Conservation (phyloP, 169 alveolate genomes). For the Plasmodium vinckei region DNA sequence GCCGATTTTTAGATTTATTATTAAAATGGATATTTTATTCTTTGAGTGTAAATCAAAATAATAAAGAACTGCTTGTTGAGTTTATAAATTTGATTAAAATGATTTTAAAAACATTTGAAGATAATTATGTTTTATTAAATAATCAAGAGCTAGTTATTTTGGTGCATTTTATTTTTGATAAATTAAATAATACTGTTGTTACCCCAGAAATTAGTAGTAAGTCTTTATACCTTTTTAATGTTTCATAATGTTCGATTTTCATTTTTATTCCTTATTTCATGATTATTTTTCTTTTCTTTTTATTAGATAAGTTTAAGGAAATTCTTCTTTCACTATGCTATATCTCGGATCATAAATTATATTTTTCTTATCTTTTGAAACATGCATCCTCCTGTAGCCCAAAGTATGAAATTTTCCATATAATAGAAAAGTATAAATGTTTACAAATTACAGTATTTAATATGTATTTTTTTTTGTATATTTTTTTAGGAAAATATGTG, state of each 20-base stretch:
- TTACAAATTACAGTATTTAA: no score
- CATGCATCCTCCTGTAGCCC: conserved; percentile 28
- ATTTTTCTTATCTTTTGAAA: conserved; percentile 46
- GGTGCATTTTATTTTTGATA: conserved; percentile 38
- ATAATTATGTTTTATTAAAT: conserved; percentile 46
- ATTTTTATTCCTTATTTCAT: not conserved
- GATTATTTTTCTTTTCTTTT: not conserved
- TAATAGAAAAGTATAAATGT: not conserved
- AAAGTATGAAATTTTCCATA: conserved; percentile 1
- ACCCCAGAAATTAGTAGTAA: conserved; percentile 48
- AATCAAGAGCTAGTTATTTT: conserved; percentile 37
- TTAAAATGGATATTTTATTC: conserved; percentile 57
- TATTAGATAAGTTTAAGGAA: conserved; percentile 52
- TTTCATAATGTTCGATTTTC: not conserved
- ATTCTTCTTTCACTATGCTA: conserved; percentile 62
- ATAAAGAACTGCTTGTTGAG: conserved; percentile 21
- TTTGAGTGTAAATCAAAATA: conserved; percentile 35
- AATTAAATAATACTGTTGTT: conserved; percentile 14
- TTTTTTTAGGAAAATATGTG: conserved; percentile 33
- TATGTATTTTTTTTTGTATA: not conserved
- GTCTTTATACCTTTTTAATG: not conserved
- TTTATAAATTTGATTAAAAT: conserved; percentile 29
- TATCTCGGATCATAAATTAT: conserved; percentile 38
- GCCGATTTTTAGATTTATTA: conserved; percentile 48
- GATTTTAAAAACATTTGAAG: conserved; percentile 65